Percentiles rank a stretch among this genome's conserved stretches.
These are phyloP conservation scores for Sanghuangporus baumii DNA, from an alignment of 1,284 basidiomycete species.

Conservation along the genomic window DNA sequence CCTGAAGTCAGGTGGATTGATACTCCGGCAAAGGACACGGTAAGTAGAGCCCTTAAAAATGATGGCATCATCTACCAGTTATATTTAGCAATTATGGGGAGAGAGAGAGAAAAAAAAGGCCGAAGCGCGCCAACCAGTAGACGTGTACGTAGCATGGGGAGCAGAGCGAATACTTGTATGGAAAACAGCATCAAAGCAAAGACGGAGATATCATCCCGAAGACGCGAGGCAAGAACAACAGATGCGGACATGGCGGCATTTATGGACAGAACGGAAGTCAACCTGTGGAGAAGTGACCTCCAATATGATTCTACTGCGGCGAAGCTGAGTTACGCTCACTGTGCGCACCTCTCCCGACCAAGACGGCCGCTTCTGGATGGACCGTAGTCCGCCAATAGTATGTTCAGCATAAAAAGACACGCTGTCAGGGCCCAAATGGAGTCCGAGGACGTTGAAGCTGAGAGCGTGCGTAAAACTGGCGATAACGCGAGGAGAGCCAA, in stretches of 20 bases:
- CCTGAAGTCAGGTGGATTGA: constrained; percentile 48
- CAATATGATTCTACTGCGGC: not conserved
- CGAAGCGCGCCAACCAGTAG: constrained; percentile 54
- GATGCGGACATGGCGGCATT: constrained; percentile 94
- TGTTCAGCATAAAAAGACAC: constrained; percentile 56
- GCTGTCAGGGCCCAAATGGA: constrained; percentile 92
- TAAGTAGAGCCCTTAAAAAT: constrained; percentile 43
- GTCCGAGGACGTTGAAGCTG: constrained; percentile 92
- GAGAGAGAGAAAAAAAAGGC: not conserved
- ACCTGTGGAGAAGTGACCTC: constrained; percentile 36
- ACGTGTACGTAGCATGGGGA: constrained; percentile 76
- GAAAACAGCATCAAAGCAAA: constrained; percentile 89
- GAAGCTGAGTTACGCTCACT: not conserved
- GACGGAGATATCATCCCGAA: constrained; percentile 79
- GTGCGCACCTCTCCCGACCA: constrained; percentile 35
- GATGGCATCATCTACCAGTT: constrained; percentile 38
- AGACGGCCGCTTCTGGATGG: constrained; percentile 27
- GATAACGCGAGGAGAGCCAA: constrained; percentile 85
- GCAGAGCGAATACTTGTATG: constrained; percentile 80
- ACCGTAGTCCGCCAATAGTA: constrained; percentile 65
- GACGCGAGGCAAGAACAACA: constrained; percentile 89
- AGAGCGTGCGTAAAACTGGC: constrained; percentile 88
- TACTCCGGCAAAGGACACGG: constrained; percentile 39
- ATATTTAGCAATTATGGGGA: constrained; percentile 2
- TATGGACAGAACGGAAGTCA: constrained; percentile 88